Evolutionary conservation across 805 yeast species (phyloP), one percentile per base, ranked within the genome.

Genomic region (Komagataella phaffii): DNA sequence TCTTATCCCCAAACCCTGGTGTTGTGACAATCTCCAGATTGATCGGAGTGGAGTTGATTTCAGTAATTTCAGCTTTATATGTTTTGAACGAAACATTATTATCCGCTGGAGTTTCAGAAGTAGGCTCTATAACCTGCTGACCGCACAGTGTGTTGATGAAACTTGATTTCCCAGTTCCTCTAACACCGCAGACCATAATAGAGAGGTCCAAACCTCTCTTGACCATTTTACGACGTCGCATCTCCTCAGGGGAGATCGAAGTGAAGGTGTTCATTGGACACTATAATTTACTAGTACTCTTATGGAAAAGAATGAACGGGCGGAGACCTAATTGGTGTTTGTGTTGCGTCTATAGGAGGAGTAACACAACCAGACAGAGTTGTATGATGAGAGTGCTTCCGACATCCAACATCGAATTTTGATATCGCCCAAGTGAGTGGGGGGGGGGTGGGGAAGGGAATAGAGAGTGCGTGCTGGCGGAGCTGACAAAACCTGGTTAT

Each of bases 61-160:
- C 89, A 50, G 68, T 73, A 52, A 85, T 69, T 54, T 70, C 72
- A 45, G 76, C 76, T 50, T 68, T 57, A 24, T 68, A 58, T 3
- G 60, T 54, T 30, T 60, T 56, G n/a, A 75, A 62, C n/a, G 54
- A 56, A 7, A 68, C 66, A 3, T 63, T 58, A 48, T 57, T 58
- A 58, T 57, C 67, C 64, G 70, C 63, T 62, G 3, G 61, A 63
- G 24, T 64, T 24, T 21, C 60, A 62, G 3, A 58, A 56, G 0
- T 58, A 68, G 53, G 53, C 76, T 68, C 62, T 70, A 61, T 63
- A 57, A 63, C 67, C 65, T 58, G 71, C 55, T 67, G 61, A 67
- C 84, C 83, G 61, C 88, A 85, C 56, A 90, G 71, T 10, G 93
- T 80, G 70, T 90, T 88, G 58, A 89, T 68, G 58, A 89, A 87